Conservation (phyloP, 345 rosid genomes). For the Acer campestre region DNA sequence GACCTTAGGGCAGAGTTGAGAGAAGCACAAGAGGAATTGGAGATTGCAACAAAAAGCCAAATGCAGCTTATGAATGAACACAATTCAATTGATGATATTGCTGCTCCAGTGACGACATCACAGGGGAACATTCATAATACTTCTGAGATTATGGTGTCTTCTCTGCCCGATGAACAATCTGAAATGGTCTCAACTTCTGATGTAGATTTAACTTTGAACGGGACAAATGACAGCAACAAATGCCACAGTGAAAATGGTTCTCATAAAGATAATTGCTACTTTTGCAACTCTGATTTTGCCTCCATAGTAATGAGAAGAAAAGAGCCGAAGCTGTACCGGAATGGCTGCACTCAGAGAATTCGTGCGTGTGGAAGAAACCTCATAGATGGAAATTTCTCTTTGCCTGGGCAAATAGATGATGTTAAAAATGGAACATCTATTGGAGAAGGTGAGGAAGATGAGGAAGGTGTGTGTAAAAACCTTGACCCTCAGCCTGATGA, state of each 20-base stretch:
- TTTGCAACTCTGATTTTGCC: conserved; percentile 62
- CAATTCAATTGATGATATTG: conserved; percentile 20
- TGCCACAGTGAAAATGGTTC: conserved; percentile 36
- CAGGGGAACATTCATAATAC: conserved; percentile 33
- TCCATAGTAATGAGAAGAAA: conserved; percentile 65
- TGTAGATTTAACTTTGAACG: conserved; percentile 31
- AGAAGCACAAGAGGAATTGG: conserved; percentile 63
- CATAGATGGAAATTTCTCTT: conserved; percentile 36
- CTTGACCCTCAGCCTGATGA: conserved; percentile 20
- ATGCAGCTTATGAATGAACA: conserved; percentile 25
- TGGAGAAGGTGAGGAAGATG: conserved; percentile 31
- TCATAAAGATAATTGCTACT: conserved; percentile 41
- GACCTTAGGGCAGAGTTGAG: conserved; percentile 80
- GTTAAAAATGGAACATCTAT: conserved; percentile 22
- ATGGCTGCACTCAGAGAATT: conserved; percentile 62
- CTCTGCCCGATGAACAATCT: conserved; percentile 35
- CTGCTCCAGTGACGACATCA: conserved; percentile 23
- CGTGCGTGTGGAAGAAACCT: conserved; percentile 52
- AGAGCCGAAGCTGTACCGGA: conserved; percentile 54
- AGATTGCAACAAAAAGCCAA: conserved; percentile 36
- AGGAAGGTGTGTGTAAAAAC: conserved; percentile 17
- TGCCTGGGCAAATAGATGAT: conserved; percentile 34
- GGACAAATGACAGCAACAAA: conserved; percentile 31
- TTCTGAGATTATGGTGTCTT: conserved; percentile 31
- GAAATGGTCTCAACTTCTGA: conserved; percentile 31